Percentiles rank a stretch among this genome's conserved stretches.
Conservation (phyloP, 345 rosid genomes). For the Salix caprea region DNA sequence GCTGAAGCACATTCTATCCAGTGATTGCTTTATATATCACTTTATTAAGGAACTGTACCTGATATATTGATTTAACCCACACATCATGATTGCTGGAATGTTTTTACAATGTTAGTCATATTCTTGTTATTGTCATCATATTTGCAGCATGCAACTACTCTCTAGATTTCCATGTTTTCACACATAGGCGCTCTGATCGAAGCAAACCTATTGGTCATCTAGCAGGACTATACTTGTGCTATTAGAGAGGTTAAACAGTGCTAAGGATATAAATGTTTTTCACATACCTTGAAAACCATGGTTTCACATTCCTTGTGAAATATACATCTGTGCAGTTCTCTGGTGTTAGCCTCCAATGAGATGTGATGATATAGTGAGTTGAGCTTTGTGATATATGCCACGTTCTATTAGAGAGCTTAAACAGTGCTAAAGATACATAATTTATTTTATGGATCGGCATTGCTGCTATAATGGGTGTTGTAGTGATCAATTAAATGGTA, state of each 20-base stretch:
- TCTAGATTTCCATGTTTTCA: neutral
- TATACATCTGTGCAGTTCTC: neutral
- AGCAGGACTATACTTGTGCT: too few species aligned
- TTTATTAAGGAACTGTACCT: neutral
- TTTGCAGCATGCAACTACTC: neutral
- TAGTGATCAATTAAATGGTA: too few species aligned
- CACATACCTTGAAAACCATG: too few species aligned
- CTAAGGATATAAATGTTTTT: too few species aligned
- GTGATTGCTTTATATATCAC: neutral
- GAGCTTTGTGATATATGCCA: neutral
- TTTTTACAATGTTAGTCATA: neutral
- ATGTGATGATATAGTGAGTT: neutral
- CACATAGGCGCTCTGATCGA: neutral
- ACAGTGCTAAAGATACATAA: neutral
- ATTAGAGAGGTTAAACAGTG: too few species aligned
- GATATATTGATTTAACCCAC: neutral
- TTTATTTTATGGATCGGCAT: too few species aligned
- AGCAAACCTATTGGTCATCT: neutral
- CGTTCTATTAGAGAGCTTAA: neutral
- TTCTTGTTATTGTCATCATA: neutral
- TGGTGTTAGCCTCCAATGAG: neutral
- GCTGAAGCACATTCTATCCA: neutral
- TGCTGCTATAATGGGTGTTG: too few species aligned
- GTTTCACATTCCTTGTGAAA: neutral
- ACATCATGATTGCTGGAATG: neutral